Evolutionary conservation across 345 rosid species (phyloP), one percentile per base, ranked within the genome.

Genomic region (Sonneratia alba): DNA sequence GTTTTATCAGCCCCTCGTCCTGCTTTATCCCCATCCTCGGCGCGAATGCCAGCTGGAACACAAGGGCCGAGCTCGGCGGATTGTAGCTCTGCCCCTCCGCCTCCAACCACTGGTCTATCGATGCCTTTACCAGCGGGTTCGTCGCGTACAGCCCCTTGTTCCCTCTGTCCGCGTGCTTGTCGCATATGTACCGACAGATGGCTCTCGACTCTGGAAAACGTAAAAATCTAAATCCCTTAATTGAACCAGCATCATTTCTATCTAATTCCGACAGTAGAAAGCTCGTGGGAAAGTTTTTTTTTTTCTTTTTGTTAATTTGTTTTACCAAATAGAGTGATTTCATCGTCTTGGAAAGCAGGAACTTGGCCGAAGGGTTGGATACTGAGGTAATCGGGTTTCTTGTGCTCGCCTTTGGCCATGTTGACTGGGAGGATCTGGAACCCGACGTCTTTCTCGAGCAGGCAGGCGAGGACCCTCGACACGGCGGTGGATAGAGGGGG

Each of bases 301-400:
- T 27, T 27, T 27, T 27, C 32, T 27, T 27, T 27, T 27, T 27
- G 32, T 27, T 5, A 18, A 49, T 49, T 36, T 27, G 19, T 4
- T 5, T 73, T 81, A 87, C 96, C 92, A 8, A 87, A 90, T 40
- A 86, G 87, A 65, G 90, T 73, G 75, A 81, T 80, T 80, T 42
- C 49, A 19, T 81, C 91, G 18, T 87, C 96, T 77, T 85, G 77
- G 79, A 90, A 86, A 32, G 86, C 96, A 16, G 92, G 92, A 14
- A 90, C 89, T 90, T 87, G 96, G 71, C 91, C 92, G 53, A 87
- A 90, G 27, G 96, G 96, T 90, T 85, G 91, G 49, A 87, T 75
- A 69, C 81, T 83, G 81, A 87, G 87, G 81, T 72, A 89, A n/a
- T 84, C 87, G 0, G 89, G 84, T 67, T 66, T 84, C 81, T 89